These are phyloP conservation scores for Serendipita sp. DNA, from an alignment of 768 basidiomycete genomes.

Conservation along the genomic window DNA sequence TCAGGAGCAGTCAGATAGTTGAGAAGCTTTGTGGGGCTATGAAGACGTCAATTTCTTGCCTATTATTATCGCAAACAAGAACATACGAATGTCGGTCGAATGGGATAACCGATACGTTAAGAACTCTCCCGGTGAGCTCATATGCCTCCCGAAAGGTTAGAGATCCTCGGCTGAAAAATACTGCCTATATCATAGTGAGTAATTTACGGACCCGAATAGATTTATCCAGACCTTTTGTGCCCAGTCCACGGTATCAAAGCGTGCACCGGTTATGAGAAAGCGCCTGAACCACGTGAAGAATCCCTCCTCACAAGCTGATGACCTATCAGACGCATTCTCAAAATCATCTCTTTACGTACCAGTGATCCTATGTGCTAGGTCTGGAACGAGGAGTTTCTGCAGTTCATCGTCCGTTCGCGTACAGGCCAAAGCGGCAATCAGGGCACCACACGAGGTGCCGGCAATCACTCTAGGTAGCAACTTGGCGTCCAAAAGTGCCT, in stretches of 20 bases:
- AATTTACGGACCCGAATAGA: background rate
- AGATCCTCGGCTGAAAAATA: constrained; percentile 84
- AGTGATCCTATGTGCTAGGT: constrained; percentile 59
- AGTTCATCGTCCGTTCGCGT: constrained; percentile 84
- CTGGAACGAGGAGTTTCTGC: constrained; percentile 57
- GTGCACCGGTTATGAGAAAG: constrained; percentile 76
- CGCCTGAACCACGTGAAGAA: constrained; percentile 23
- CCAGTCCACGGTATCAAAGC: constrained; percentile 85
- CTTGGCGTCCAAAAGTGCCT: constrained; percentile 76
- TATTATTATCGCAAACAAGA: background rate
- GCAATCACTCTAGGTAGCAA: constrained; percentile 85
- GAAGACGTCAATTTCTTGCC: constrained; percentile 10
- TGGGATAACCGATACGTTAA: constrained; percentile 89
- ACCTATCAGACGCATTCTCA: constrained; percentile 5
- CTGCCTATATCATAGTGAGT: constrained; percentile 31
- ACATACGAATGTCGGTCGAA: constrained; percentile 74
- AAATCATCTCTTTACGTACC: background rate
- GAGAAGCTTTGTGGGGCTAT: constrained; percentile 82
- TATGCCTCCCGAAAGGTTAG: constrained; percentile 96
- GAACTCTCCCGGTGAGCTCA: constrained; percentile 74
- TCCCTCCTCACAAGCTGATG: constrained; percentile 17
- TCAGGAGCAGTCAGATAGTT: constrained; percentile 97
- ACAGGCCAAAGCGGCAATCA: constrained; percentile 62
- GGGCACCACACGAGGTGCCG: constrained; percentile 86
- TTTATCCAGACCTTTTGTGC: constrained; percentile 55